Evolutionary conservation across 768 basidiomycete species (phyloP), one percentile per base, ranked within the genome.

Genomic region (Phylloporus arenicola): DNA sequence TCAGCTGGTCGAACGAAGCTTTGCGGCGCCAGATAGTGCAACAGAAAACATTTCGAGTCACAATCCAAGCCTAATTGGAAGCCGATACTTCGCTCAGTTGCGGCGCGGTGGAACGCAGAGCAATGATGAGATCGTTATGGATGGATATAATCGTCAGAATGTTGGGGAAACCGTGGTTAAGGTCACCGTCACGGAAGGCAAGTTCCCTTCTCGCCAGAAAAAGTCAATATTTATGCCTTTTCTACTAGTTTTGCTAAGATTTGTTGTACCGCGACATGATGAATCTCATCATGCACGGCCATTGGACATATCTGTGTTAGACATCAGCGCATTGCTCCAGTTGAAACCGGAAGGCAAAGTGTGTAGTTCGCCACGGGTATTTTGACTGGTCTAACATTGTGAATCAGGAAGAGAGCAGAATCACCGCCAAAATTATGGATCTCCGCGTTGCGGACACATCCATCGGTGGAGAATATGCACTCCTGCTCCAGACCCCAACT

Each of bases 321-420:
- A 90, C 54, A 55, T 88, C 4, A 78, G 83, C 47, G 66, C 79
- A 7, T 64, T 83, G 9, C 57, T 90, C 1, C 86, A 92, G 63
- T 59, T 86, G 10, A 84, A 84, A 58, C 78, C 83, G 0, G 79
- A 84, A 49, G 86, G 82, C 48, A 85, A 80, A 77, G 90, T 88
- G 53, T 43, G 70, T 64, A 42, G 8, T 9, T 30, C 43, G 10
- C 19, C 19, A 2, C 34, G 17, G 29, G 4, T 27, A 20, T 39
- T 11, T 48, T 43, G 40, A 24, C 12, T 16, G 31, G 51, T 48
- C 48, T 58, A 44, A 52, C 33, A 11, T 27, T 35, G 19, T 22
- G 38, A 22, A 35, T 50, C 27, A 92, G 84, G 82, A 89, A 47
- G 84, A 89, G 64, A 88, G 80, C 13, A 73, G 82, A 12, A 52